Conservation (phyloP, 75 land plant species). For the Pinus tabuliformis region DNA sequence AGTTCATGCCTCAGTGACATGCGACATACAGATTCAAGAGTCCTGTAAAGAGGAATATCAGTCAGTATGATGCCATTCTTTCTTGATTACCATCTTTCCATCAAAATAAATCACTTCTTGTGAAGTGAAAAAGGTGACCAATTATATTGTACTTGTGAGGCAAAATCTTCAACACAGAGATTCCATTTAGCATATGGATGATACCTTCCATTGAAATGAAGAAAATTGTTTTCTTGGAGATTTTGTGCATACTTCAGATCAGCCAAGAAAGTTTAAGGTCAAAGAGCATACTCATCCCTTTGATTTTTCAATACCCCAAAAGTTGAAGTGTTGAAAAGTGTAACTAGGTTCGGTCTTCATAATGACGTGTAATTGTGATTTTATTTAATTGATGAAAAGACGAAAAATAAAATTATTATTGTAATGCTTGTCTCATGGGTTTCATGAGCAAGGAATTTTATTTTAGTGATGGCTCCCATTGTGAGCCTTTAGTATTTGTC, state of each 20-base stretch:
- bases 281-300: too few relatives aligned
- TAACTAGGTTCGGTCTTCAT: too few relatives aligned
- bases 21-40: background rate
- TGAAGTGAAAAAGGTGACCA: background rate
- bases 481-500: too few relatives aligned
- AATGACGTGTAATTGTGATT: too few relatives aligned
- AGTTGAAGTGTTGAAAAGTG: too few relatives aligned
- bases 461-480: too few relatives aligned
- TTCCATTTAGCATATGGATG: background rate
- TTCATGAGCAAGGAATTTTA: too few relatives aligned
- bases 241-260: background rate
- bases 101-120: background rate
- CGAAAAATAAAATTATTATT: too few relatives aligned
- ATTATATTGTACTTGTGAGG: background rate
- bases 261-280: background rate
- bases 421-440: too few relatives aligned
- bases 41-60: background rate
- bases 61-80: background rate
- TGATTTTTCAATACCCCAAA: too few relatives aligned
- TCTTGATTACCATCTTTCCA: background rate
- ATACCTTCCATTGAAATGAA: background rate
- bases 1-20: background rate
- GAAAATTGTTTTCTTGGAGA: background rate
- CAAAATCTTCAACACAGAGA: background rate
- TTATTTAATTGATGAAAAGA: too few relatives aligned